Conservation (phyloP, 2,329 filamentous ascomycete genomes). For the Epichloe aotearoae region DNA sequence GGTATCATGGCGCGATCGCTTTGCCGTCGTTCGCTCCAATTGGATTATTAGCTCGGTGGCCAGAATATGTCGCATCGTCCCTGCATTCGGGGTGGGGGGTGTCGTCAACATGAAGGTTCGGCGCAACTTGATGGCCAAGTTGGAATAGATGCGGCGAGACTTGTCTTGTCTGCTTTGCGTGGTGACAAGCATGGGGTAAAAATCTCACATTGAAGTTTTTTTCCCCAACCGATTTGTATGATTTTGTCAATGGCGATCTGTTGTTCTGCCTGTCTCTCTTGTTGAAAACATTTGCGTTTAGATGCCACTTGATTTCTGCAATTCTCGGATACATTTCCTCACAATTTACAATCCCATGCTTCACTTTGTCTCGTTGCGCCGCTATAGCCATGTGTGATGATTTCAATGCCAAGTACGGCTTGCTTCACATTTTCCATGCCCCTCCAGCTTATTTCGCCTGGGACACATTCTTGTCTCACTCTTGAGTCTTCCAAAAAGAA, state of each 20-base stretch:
- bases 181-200: not conserved
- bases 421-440: not conserved
- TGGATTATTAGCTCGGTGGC: conserved; percentile 64
- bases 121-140: conserved; percentile 48
- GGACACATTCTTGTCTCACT: not conserved
- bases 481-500: not conserved
- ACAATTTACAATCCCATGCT: too few species aligned
- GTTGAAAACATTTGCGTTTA: not conserved
- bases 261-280: not conserved
- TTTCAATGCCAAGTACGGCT: not conserved
- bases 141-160: conserved; percentile 23
- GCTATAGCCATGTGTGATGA: too few species aligned
- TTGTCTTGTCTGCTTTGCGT: not conserved
- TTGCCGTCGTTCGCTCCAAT: conserved; percentile 53
- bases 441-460: not conserved
- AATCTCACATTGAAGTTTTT: not conserved
- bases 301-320: not conserved
- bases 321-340: too few species aligned
- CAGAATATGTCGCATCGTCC: conserved; percentile 71
- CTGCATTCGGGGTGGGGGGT: conserved; percentile 78
- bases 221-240: not conserved
- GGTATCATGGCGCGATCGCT: conserved; percentile 44
- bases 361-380: too few species aligned
- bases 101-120: conserved; percentile 71
- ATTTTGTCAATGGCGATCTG: not conserved